These are phyloP conservation scores for Hyphodiscus sp. DNA, from an alignment of 2,329 filamentous ascomycete genomes.

Conservation along the genomic window DNA sequence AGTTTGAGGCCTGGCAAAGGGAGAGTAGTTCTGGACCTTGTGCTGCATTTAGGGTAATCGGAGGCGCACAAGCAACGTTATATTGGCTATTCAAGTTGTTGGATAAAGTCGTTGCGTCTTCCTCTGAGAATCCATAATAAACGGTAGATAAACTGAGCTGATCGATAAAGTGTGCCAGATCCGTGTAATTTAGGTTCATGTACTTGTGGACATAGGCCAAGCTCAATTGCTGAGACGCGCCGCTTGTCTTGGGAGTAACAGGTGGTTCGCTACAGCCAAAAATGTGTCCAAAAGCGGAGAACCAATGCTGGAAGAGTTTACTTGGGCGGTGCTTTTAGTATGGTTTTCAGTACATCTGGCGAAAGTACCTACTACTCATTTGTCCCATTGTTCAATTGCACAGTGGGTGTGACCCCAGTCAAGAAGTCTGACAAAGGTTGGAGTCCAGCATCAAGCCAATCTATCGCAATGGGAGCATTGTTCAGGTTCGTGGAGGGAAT, in stretches of 20 bases:
- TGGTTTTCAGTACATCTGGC: not conserved
- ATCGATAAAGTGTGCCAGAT: slow-evolving; percentile 29
- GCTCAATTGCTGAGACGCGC: slow-evolving; percentile 6
- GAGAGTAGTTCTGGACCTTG: slow-evolving; percentile 20
- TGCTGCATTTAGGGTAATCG: slow-evolving; percentile 6
- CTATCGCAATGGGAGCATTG: slow-evolving; percentile 20
- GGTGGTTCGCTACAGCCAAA: slow-evolving; percentile 24
- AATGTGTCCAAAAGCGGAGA: slow-evolving; percentile 25
- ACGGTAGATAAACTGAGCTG: slow-evolving; percentile 24
- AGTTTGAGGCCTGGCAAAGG: slow-evolving; percentile 26
- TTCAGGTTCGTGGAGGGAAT: slow-evolving; percentile 28
- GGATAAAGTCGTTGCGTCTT: slow-evolving; percentile 21
- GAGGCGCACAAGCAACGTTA: slow-evolving; percentile 26
- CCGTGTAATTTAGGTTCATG: slow-evolving; percentile 28
- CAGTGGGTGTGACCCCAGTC: slow-evolving; percentile 16
- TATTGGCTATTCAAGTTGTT: slow-evolving; percentile 25
- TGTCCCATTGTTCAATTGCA: slow-evolving; percentile 20
- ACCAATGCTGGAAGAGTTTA: slow-evolving; percentile 29
- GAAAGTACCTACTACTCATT: slow-evolving; percentile 26
- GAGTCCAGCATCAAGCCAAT: slow-evolving; percentile 31
- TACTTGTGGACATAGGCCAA: slow-evolving; percentile 31
- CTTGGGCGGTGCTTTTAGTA: slow-evolving; percentile 7
- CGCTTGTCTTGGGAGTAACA: slow-evolving; percentile 13
- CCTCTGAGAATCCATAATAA: slow-evolving; percentile 26
- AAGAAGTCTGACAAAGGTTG: slow-evolving; percentile 24